phyloP scores from a whole-genome alignment of 768 basidiomycete genomes.

The Boletellus sp. region DNA sequence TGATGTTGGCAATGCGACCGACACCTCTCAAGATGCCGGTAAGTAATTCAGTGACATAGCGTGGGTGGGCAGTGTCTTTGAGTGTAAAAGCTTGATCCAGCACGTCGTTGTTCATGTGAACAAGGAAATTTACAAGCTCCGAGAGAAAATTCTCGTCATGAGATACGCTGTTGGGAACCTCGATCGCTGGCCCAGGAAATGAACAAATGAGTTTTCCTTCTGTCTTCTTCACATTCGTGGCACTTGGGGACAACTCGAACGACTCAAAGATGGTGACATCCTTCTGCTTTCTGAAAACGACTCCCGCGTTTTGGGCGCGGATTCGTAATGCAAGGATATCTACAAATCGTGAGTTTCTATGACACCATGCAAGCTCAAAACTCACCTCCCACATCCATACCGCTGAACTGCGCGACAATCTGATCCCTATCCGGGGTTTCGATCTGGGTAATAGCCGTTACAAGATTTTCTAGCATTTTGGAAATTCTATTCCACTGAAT shows the following conservation, averaged over 20 bases:
- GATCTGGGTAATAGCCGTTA: background rate
- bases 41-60: slow-evolving; percentile 46
- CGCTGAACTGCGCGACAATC: background rate
- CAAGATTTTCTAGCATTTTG: background rate
- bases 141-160: slow-evolving; percentile 29
- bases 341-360: slow-evolving; percentile 11
- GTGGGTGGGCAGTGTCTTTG: slow-evolving; percentile 26
- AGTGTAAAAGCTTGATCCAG: background rate
- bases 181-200: slow-evolving; percentile 42
- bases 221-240: slow-evolving; percentile 30
- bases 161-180: slow-evolving; percentile 28
- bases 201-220: slow-evolving; percentile 39
- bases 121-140: slow-evolving; percentile 38
- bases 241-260: slow-evolving; percentile 40
- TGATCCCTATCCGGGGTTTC: background rate
- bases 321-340: slow-evolving; percentile 39
- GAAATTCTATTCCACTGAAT: background rate
- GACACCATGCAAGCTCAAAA: background rate
- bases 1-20: slow-evolving; percentile 16
- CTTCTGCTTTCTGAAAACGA: slow-evolving; percentile 35
- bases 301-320: slow-evolving; percentile 43
- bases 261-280: slow-evolving; percentile 36
- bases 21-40: slow-evolving; percentile 40
- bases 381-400: slow-evolving; percentile 23
- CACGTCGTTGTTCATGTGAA: slow-evolving; percentile 28